A percentile compares a stretch with the other conserved stretches of the same genome.
phyloP scores from a whole-genome alignment of 1,284 basidiomycete genomes.

The Cerrena zonata region DNA sequence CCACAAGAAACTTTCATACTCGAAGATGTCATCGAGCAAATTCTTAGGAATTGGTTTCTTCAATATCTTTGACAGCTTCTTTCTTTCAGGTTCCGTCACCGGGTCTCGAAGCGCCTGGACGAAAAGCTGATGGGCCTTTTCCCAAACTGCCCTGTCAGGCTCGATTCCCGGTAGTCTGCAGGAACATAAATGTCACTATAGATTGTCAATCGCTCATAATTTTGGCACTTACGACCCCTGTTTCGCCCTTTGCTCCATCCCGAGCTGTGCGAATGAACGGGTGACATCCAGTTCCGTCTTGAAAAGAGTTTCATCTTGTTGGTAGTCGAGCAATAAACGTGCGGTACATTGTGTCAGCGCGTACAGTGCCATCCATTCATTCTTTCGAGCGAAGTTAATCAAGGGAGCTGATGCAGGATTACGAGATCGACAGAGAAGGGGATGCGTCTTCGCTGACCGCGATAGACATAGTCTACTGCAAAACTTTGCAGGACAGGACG shows the following conservation, averaged over 20 bases:
- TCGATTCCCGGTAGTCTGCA: slow-evolving; percentile 32
- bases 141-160: slow-evolving; percentile 59
- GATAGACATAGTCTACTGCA: slow-evolving; percentile 73
- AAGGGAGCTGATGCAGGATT: slow-evolving; percentile 66
- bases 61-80: slow-evolving; percentile 51
- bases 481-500: slow-evolving; percentile 60
- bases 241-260: slow-evolving; percentile 61
- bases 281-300: slow-evolving; percentile 47
- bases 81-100: slow-evolving; percentile 41
- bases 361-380: slow-evolving; percentile 72
- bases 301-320: slow-evolving; percentile 36
- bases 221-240: slow-evolving; percentile 44
- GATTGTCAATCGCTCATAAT: too few species aligned
- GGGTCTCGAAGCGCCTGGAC: slow-evolving; percentile 56
- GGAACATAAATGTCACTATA: background rate
- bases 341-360: slow-evolving; percentile 65
- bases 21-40: slow-evolving; percentile 58
- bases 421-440: slow-evolving; percentile 67
- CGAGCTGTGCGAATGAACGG: slow-evolving; percentile 51
- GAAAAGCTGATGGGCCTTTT: slow-evolving; percentile 52
- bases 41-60: slow-evolving; percentile 51
- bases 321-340: slow-evolving; percentile 53
- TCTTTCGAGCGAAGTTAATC: slow-evolving; percentile 51
- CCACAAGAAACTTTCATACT: slow-evolving; percentile 66
- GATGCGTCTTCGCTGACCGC: slow-evolving; percentile 58